Base-by-base conservation (phyloP, 257 asterid species). In the Jaltomata sinuosa region DNA sequence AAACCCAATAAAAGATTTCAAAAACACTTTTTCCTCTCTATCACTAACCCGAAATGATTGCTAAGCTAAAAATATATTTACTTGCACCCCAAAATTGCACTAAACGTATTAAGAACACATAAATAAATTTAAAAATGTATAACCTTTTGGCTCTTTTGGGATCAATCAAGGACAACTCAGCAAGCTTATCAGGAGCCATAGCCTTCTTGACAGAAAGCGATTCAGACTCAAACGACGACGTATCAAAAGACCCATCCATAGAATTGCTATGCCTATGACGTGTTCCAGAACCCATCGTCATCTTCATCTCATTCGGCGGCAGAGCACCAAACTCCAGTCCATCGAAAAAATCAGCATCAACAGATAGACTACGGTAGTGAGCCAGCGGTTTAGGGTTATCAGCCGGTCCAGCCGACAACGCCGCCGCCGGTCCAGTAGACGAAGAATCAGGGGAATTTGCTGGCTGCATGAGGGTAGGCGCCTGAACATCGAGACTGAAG, bases 131-230 rank as follows among this genome's bases (percentile, higher is more conserved):
- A 3, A 85, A 19, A 42, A 54, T 11, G 32, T 64, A n/a, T 64
- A 85, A 94, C 99, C 99, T 93, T 85, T 96, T 96, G 2, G 99
- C 99, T 87, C 97, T 91, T 87, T 92, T 96, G 36, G 99, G 99
- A 91, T 96, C 98, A 83, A 94, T 89, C 88, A 93, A 80, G 0
- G 98, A 90, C 32, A 96, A 95, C 89, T 96, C 98, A 18, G 95
- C 94, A 34, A 93, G 91, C 80, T 88, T 91, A 47, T 94, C 98
- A 61, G 95, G 91, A 16, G 89, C 93, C 90, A 91, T 83, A 11
- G 92, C 94, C 84, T 96, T 96, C 93, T 92, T 96, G 19, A 83
- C 91, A 52, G 86, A 89, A 65, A 88, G 85, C 68, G 83, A 64
- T 32, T 83, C 83, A 53, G 85, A 85, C 90, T 93, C 99, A 83